Percentiles rank a stretch among this genome's conserved stretches.
phyloP scores from a whole-genome alignment of 805 yeast genomes.

The Myxozyma mucilagina region DNA sequence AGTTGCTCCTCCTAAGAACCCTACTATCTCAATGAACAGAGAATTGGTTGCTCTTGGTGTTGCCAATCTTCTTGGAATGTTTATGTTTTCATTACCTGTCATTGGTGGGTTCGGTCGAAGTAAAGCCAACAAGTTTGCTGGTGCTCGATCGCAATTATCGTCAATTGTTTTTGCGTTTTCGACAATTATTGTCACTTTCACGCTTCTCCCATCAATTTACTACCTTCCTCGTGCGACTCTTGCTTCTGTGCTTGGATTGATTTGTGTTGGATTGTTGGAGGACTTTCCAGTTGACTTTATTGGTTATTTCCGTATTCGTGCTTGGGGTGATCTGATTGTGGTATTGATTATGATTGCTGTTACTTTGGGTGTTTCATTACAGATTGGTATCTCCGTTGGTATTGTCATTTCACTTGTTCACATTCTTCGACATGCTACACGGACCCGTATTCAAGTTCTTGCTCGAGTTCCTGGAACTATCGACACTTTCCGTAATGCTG shows the following conservation, averaged over 20 bases:
- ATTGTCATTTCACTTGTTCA: constrained; percentile 74
- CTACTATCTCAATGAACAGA: constrained; percentile 77
- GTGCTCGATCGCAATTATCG: constrained; percentile 83
- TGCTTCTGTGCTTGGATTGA: constrained; percentile 74
- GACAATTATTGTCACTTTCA: constrained; percentile 64
- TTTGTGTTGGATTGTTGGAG: constrained; percentile 73
- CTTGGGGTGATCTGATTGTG: constrained; percentile 74
- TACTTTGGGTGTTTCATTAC: constrained; percentile 75
- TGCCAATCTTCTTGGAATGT: constrained; percentile 63
- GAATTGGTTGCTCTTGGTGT: constrained; percentile 88
- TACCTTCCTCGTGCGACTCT: constrained; percentile 77
- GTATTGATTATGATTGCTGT: constrained; percentile 62
- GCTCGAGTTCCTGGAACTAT: constrained; percentile 58
- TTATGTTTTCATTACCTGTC: constrained; percentile 69
- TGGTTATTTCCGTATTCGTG: constrained; percentile 72
- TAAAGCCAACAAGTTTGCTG: constrained; percentile 81
- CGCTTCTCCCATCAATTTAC: constrained; percentile 61
- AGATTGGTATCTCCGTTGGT: constrained; percentile 88
- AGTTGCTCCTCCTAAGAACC: constrained; percentile 29
- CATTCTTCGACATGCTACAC: constrained; percentile 76
- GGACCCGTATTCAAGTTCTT: constrained; percentile 80
- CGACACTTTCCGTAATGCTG: constrained; percentile 70
- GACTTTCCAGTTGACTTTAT: constrained; percentile 79
- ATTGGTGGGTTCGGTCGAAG: constrained; percentile 97
- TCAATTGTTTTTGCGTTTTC: constrained; percentile 79